Percentiles rank a stretch among this genome's conserved stretches.
Evolutionary conservation across 495 filamentous ascomycete genomes (phyloP).

Genomic region (Hypoxylon subgilvum): DNA sequence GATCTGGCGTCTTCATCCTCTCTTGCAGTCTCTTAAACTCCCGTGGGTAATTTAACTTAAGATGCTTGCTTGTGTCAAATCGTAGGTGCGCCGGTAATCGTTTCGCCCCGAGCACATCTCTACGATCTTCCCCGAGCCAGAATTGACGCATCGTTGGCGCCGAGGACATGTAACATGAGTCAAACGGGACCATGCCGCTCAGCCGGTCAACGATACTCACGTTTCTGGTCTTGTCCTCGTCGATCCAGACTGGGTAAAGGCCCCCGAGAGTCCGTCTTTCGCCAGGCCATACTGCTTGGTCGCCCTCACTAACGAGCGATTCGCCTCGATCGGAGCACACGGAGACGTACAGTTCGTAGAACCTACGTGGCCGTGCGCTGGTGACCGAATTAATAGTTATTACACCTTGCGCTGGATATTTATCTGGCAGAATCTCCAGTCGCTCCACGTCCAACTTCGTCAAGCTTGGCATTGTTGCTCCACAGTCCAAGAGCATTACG

Average conservation of each 20-base stretch:
- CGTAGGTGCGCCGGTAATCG: conserved; percentile 50
- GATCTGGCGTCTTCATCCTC: conserved; percentile 33
- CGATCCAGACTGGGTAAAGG: conserved; percentile 30
- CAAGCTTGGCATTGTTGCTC: conserved; percentile 52
- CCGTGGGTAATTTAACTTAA: conserved; percentile 12
- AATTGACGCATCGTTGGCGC: conserved; percentile 45
- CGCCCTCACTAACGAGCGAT: conserved; percentile 24
- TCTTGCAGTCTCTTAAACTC: conserved; percentile 19
- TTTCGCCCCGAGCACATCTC: conserved; percentile 52
- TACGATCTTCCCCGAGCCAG: conserved; percentile 51
- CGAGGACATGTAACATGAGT: conserved; percentile 48
- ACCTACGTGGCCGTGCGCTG: conserved; percentile 3
- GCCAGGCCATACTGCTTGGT: conserved; percentile 33
- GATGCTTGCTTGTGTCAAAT: conserved; percentile 13
- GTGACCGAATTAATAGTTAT: conserved; percentile 36
- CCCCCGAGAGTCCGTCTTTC: conserved; percentile 31
- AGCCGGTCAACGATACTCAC: conserved; percentile 37
- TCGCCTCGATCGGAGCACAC: conserved; percentile 34
- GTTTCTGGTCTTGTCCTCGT: background rate
- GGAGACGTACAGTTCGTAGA: conserved; percentile 52
- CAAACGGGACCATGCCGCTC: conserved; percentile 52
- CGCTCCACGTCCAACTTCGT: conserved; percentile 41
- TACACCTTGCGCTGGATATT: conserved; percentile 50
- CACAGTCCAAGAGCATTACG: conserved; percentile 48
- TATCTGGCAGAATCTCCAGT: conserved; percentile 41